A percentile compares a stretch with the other conserved stretches of the same genome.
These are phyloP conservation scores for Carex cristatella DNA, from an alignment of 176 grass and related monocot genomes.

Conservation along the genomic window DNA sequence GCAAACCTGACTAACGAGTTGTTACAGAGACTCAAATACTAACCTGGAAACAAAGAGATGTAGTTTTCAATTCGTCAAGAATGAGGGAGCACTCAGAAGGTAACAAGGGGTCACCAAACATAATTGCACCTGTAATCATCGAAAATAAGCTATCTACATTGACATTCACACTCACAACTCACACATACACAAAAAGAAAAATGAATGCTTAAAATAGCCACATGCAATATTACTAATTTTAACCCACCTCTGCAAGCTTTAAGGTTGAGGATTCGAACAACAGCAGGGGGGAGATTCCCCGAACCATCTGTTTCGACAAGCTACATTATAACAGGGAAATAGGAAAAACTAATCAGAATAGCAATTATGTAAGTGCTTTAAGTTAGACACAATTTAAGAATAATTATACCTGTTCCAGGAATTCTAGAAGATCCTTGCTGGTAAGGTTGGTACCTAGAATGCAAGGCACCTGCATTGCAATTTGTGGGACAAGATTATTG, in stretches of 20 bases:
- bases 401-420: constrained; percentile 69
- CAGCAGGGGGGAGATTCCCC: constrained; percentile 56
- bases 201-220: background rate
- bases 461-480: constrained; percentile 73
- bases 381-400: background rate
- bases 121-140: constrained; percentile 69
- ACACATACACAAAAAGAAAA: background rate
- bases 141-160: background rate
- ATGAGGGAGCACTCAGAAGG: constrained; percentile 84
- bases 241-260: constrained; percentile 89
- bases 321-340: constrained; percentile 31
- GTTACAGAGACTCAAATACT: background rate
- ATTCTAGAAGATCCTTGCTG: constrained; percentile 83
- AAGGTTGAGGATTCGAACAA: constrained; percentile 76
- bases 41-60: constrained; percentile 95
- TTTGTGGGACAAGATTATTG: background rate
- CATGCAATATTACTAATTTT: background rate
- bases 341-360: constrained; percentile 3
- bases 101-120: constrained; percentile 91
- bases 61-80: constrained; percentile 84
- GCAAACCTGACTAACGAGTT: background rate
- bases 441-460: constrained; percentile 83
- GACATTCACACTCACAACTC: background rate
- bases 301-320: constrained; percentile 90
- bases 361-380: constrained; percentile 3